phyloP scores from a whole-genome alignment of 192 early-diverging fungal genomes.

The Coemansia interrupta region DNA sequence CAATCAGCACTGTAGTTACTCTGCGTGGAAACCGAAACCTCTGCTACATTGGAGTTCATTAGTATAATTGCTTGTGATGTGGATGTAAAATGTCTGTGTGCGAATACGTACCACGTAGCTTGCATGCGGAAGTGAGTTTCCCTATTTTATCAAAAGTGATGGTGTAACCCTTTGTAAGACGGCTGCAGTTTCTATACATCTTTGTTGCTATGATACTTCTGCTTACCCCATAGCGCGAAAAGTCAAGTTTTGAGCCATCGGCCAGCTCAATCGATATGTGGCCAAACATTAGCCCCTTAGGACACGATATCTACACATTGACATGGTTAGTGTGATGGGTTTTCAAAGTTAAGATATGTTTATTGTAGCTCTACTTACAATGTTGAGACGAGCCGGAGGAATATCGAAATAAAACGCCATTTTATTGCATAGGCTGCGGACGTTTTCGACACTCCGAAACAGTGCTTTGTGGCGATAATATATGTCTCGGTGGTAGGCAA shows the following conservation, averaged over 20 bases:
- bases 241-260: conserved; percentile 20
- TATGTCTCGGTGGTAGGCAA: conserved; percentile 46
- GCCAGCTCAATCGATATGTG: conserved; percentile 23
- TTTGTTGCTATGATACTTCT: too few relatives aligned
- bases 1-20: conserved; percentile 15
- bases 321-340: background rate
- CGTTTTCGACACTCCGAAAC: conserved; percentile 36
- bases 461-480: conserved; percentile 33
- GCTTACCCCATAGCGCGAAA: conserved; percentile 21
- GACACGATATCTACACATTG: conserved; percentile 27
- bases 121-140: conserved; percentile 21
- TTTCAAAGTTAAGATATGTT: background rate
- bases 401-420: conserved; percentile 23
- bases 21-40: background rate
- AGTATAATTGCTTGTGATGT: too few relatives aligned
- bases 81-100: background rate
- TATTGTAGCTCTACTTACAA: conserved; percentile 11
- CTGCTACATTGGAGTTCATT: conserved; percentile 7
- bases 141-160: conserved; percentile 7
- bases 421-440: conserved; percentile 27
- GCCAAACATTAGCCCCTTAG: conserved; percentile 38
- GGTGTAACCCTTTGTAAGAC: too few relatives aligned
- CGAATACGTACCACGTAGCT: conserved; percentile 26
- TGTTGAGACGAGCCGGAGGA: conserved; percentile 26
- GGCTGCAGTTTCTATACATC: too few relatives aligned